Evolutionary conservation across 768 basidiomycete species (phyloP), one percentile per base, ranked within the genome.

Genomic region (Russula lepida): DNA sequence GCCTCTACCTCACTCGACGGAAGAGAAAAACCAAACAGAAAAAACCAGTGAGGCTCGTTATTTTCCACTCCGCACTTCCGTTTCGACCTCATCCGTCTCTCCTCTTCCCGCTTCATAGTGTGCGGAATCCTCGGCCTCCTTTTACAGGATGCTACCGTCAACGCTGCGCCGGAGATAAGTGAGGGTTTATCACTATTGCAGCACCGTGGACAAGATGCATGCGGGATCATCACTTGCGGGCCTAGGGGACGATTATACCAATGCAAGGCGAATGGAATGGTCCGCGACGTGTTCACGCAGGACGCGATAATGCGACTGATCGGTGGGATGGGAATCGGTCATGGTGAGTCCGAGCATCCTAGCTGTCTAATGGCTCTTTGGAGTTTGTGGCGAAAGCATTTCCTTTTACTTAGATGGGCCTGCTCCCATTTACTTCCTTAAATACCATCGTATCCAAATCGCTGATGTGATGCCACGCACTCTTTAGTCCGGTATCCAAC

Each of bases 241-340:
- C 84, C 85, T 5, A 93, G 92, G 71, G 97, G 97, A 28, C 85
- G 94, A 47, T 89, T 99, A 71, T 98, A 89, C 73, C 97, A 99
- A 72, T 95, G 93, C 80, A 99, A 99, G 75, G 92, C 93, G 28
- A 99, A 98, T 70, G 97, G 97, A 47, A 98, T 99, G 97, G 95
- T 99, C 68, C 81, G 95, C 54, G 97, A 99, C 70, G 88, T 98
- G 62, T 93, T 98, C 73, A 95, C 98, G 71, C 78, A 81, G 37
- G 82, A 80, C 68, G 82, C 88, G 4, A 76, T 98, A 59, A 79
- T 83, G 44, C 84, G 83, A 62, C 74, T 99, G 63, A 79, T 89
- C 64, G 97, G 97, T 6, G 85, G 89, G 48, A 99, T 99, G 97
- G 97, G 97, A 58, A 84, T 99, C 56, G 97, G 97, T 0, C 97